A percentile compares a stretch with the other conserved stretches of the same genome.
phyloP scores from a whole-genome alignment of 2,329 filamentous ascomycete genomes.

The Emmonsiellopsis sp. region DNA sequence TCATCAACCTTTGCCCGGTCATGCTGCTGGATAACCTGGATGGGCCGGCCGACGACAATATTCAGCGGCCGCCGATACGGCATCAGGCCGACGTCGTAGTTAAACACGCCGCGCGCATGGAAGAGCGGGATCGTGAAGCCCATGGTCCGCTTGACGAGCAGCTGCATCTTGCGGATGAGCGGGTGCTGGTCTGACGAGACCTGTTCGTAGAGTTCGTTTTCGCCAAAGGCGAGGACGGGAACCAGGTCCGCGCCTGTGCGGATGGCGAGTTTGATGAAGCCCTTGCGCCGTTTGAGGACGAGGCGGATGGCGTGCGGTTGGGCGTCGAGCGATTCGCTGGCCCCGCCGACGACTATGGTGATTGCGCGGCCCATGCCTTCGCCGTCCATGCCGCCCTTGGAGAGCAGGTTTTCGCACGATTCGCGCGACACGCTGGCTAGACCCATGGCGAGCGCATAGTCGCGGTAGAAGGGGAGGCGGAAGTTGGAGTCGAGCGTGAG shows the following conservation, averaged over 20 bases:
- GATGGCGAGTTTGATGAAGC: conserved; percentile 89
- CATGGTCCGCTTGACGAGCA: conserved; percentile 72
- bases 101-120: conserved; percentile 86
- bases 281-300: conserved; percentile 74
- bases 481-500: conserved; percentile 96
- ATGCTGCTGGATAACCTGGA: conserved; percentile 54
- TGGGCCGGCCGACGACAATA: conserved; percentile 77
- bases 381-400: conserved; percentile 62
- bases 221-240: conserved; percentile 83
- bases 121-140: conserved; percentile 90
- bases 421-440: conserved; percentile 83
- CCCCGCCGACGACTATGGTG: conserved; percentile 90
- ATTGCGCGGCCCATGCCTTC: conserved; percentile 92
- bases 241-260: conserved; percentile 89
- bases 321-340: conserved; percentile 82
- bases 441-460: conserved; percentile 86
- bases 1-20: conserved; percentile 54
- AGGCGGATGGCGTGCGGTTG: conserved; percentile 67
- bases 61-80: conserved; percentile 83
- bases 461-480: conserved; percentile 82
- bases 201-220: conserved; percentile 94
- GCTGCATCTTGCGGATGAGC: conserved; percentile 67
- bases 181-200: conserved; percentile 68
- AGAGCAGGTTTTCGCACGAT: conserved; percentile 80
- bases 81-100: conserved; percentile 95